phyloP scores from a whole-genome alignment of 1,284 basidiomycete species.

The Austroboletus niveus region DNA sequence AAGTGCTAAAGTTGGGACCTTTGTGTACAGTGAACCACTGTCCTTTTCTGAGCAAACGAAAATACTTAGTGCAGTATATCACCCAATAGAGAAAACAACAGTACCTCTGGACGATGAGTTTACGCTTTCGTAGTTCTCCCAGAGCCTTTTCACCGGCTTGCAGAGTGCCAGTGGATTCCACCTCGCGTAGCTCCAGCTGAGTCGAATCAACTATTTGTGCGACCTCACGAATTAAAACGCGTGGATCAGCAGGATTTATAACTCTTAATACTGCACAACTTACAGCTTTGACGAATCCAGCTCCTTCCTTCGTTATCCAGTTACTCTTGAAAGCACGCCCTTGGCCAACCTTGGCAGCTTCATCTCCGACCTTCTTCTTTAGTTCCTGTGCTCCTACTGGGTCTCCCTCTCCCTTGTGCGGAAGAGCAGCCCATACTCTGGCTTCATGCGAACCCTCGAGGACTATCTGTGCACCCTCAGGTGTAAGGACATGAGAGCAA shows the following conservation, averaged over 20 bases:
- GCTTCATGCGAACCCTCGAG: constrained; percentile 90
- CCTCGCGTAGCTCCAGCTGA: constrained; percentile 71
- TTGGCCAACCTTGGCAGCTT: constrained; percentile 88
- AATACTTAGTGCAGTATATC: neutral
- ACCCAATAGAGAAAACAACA: neutral
- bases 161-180: constrained; percentile 71
- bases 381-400: constrained; percentile 68
- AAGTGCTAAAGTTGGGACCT: constrained; percentile 87
- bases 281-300: constrained; percentile 84
- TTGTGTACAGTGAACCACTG: constrained; percentile 93
- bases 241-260: neutral
- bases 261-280: constrained; percentile 31
- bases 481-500: constrained; percentile 69
- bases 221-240: constrained; percentile 40
- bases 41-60: constrained; percentile 67
- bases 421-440: constrained; percentile 85
- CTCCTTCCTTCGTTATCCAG: constrained; percentile 93
- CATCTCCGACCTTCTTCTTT: constrained; percentile 76
- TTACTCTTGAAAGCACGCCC: constrained; percentile 95
- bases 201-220: constrained; percentile 72
- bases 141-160: constrained; percentile 76
- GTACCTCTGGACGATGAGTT: constrained; percentile 76
- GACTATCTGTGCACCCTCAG: constrained; percentile 81
- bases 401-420: constrained; percentile 63
- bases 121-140: constrained; percentile 89